A percentile compares a stretch with the other conserved stretches of the same genome.
Conservation (phyloP, 2,329 filamentous ascomycete genomes). For the Fonsecaea nubica region DNA sequence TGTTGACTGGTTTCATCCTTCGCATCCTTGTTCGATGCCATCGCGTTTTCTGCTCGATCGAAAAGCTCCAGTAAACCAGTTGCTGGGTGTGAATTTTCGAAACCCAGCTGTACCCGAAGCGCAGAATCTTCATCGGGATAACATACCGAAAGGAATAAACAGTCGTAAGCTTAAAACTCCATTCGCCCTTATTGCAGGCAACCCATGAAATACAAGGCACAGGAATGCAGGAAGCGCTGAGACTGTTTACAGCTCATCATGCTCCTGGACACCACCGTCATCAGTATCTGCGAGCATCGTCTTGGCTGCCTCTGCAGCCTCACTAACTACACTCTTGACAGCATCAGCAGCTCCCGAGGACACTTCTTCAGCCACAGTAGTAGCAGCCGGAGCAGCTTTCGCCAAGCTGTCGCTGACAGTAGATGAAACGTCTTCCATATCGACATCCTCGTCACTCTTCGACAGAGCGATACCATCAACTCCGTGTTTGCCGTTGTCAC, state of each 20-base stretch:
- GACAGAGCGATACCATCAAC: slow-evolving; percentile 69
- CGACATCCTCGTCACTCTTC: slow-evolving; percentile 63
- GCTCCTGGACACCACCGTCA: slow-evolving; percentile 35
- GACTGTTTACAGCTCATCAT: slow-evolving; percentile 38
- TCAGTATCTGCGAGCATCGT: slow-evolving; percentile 37
- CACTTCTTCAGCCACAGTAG: slow-evolving; percentile 63
- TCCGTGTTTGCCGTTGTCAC: slow-evolving; percentile 92
- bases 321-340: slow-evolving; percentile 32
- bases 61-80: neutral
- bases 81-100: neutral
- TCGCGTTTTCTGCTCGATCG: neutral
- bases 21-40: neutral
- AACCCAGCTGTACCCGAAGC: neutral
- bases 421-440: slow-evolving; percentile 62
- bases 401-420: slow-evolving; percentile 41
- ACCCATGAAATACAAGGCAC: neutral
- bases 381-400: slow-evolving; percentile 41
- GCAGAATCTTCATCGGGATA: neutral
- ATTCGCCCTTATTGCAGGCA: neutral
- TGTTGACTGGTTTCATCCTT: neutral
- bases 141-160: neutral
- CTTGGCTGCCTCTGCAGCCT: slow-evolving; percentile 35
- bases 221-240: neutral
- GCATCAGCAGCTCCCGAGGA: slow-evolving; percentile 59
- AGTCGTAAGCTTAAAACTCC: slow-evolving; percentile 4